These are phyloP conservation scores for Auxenochlorella pyrenoidosa DNA, from an alignment of 139 green algal species.

Conservation along the genomic window DNA sequence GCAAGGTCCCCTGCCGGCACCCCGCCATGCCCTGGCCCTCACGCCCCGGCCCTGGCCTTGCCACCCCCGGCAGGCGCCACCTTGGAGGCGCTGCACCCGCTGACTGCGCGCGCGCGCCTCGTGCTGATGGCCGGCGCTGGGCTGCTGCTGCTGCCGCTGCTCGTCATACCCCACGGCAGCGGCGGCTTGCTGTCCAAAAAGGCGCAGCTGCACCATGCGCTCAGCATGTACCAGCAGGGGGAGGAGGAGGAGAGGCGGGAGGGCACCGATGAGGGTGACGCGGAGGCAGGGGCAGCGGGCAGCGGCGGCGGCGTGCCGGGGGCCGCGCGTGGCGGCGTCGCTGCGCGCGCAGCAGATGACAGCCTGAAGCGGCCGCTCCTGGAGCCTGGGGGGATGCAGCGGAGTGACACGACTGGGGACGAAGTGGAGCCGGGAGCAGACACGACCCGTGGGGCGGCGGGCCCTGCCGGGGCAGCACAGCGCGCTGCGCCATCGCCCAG, in stretches of 20 bases:
- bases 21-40: too few species aligned
- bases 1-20: too few species aligned
- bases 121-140: conserved; percentile 36
- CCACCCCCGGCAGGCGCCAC: not conserved
- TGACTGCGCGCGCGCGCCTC: not conserved
- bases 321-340: not conserved
- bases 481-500: not conserved
- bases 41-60: not conserved
- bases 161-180: conserved; percentile 51
- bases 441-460: not conserved
- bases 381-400: not conserved
- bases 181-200: conserved; percentile 35
- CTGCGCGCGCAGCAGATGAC: not conserved
- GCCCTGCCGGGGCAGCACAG: too few species aligned
- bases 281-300: not conserved
- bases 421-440: not conserved
- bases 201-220: not conserved
- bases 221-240: not conserved
- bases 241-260: not conserved
- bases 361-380: conserved; percentile 24
- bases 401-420: not conserved
- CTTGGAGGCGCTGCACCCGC: not conserved
- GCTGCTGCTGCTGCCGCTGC: conserved; percentile 54
- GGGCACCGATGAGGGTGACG: not conserved
- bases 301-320: not conserved